Conservation (phyloP, 306 rosid species). For the Cyamopsis tetragonoloba region DNA sequence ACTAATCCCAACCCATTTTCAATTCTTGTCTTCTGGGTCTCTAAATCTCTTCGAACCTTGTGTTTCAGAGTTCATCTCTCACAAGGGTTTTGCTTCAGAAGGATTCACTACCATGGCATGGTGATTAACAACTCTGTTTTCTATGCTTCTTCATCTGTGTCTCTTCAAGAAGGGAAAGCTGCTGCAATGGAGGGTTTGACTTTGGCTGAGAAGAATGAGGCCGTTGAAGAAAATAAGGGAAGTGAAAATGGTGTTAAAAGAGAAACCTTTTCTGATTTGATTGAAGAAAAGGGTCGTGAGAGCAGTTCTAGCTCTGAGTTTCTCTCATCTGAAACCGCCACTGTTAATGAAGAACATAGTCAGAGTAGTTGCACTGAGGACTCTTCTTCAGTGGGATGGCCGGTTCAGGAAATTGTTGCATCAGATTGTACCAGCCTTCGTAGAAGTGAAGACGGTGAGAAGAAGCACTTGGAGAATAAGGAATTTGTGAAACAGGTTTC, state of each 20-base stretch:
- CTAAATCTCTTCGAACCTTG: constrained; percentile 47
- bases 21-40: constrained; percentile 48
- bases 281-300: constrained; percentile 60
- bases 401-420: constrained; percentile 41
- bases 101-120: constrained; percentile 47
- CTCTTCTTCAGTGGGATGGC: constrained; percentile 68
- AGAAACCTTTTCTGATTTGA: constrained; percentile 42
- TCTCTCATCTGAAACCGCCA: constrained; percentile 67
- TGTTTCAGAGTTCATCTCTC: constrained; percentile 41
- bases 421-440: constrained; percentile 33
- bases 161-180: constrained; percentile 32
- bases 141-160: constrained; percentile 41
- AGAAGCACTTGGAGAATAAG: constrained; percentile 38
- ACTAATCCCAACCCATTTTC: constrained; percentile 40
- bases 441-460: constrained; percentile 33
- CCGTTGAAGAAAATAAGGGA: constrained; percentile 23
- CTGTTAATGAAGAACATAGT: constrained; percentile 71
- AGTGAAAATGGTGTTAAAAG: constrained; percentile 31
- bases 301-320: constrained; percentile 78
- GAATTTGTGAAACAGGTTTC: constrained; percentile 45
- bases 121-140: constrained; percentile 49
- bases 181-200: constrained; percentile 50
- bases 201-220: constrained; percentile 38
- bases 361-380: constrained; percentile 73
- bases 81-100: constrained; percentile 47